Base-by-base conservation (phyloP, 805 yeast species). In the Starmerella vaccinii region DNA sequence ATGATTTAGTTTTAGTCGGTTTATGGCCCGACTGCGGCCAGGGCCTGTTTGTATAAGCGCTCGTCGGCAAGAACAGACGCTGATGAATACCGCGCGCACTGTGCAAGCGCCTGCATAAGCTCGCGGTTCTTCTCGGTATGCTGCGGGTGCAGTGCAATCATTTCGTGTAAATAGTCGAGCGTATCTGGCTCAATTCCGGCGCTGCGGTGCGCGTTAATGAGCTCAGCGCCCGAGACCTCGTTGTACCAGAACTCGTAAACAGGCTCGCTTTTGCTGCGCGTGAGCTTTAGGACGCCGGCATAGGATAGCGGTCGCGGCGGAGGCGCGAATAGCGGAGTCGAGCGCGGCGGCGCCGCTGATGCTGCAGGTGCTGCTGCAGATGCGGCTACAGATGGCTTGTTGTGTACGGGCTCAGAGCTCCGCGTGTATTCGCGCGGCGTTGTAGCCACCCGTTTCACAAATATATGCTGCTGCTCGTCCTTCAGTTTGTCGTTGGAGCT, bases 121-220 rank as follows among this genome's bases (percentile, higher is more conserved):
- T 34, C 55, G 9, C 9, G 23, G 34, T 55, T 61, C 30, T 49
- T 32, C 15, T 22, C 32, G 16, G 13, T 6, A 18, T 56, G 52
- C n/a, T 48, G 46, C 18, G 54, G 52, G 35, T 50, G 32, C 10
- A 18, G n/a, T 22, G n/a, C 33, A 5, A 51, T 46, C 54, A 59
- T 46, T 8, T 35, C 32, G 49, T 47, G 43, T 15, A 59, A 7
- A 37, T 49, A 59, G 34, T 59, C 61, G 13, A 60, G 52, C 2
- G 57, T 54, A 4, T 53, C 55, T 1, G 63, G 62, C 49, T 60
- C 63, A 16, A 60, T 50, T 12, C 62, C 61, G 5, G 53, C 54
- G 4, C 41, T 30, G 3, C 22, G 19, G 37, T 53, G 54, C 10
- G 61, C 63, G 4, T n/a, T 18, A 18, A 29, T 22, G 8, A 60